Evolutionary conservation across 495 filamentous ascomycete genomes (phyloP), one percentile per base, ranked within the genome.

Genomic region (Podospora anserina): DNA sequence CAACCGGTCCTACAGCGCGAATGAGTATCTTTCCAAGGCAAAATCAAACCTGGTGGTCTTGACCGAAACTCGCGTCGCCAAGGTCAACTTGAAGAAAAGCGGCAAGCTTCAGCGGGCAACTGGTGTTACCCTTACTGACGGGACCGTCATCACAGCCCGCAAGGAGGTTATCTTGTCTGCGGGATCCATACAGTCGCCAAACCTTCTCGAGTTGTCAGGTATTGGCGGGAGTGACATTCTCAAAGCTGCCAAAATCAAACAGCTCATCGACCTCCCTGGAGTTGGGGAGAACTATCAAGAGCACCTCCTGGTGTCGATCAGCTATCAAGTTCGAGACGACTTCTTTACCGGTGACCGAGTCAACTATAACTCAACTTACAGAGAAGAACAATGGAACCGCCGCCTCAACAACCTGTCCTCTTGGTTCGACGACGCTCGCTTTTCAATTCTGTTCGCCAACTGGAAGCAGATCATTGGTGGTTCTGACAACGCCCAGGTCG

Each of bases 161-260:
- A 79, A 80, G 53, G 85, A 88, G 49, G 82, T 89, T 0, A 83
- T 90, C 66, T 72, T 89, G 6, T 83, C 84, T 9, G 84, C 84
- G 3, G 88, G 88, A 15, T 62, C 82, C 32, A 75, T 86, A 27
- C 77, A 82, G 18, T 82, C 84, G 6, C 85, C 87, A 13, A 75
- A 78, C 7, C 75, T 89, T 13, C 78, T 88, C 11, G 86, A 89
- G 73, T 76, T 85, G 0, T 90, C 88, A 0, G 86, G 87, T 7
- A 77, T 89, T 63, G 87, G 86, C 54, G 69, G 75, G 34, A 20
- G 64, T 3, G 59, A 62, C 13, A 69, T 86, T 19, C 72, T 87
- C 2, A 54, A 75, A 15, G 65, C 74, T 3, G 78, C 80, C 28
- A 70, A 74, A 5, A 82, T 87, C 39, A 69, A 75, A 1, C 68